phyloP scores from a whole-genome alignment of 2,329 filamentous ascomycete species.

The Pezicula carpinea region DNA sequence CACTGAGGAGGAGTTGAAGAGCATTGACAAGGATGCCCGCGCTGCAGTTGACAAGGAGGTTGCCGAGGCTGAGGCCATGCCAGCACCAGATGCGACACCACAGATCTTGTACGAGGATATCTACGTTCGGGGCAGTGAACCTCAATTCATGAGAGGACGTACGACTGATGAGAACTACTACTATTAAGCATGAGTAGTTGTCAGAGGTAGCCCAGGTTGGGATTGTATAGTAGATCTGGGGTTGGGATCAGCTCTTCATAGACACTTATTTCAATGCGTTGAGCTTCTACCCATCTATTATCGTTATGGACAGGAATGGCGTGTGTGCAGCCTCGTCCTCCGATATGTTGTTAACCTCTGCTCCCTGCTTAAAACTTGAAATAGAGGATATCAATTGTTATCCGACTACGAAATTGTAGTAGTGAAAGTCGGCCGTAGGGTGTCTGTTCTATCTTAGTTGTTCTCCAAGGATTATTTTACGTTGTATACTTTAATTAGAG shows the following conservation, averaged over 20 bases:
- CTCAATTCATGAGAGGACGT: constrained; percentile 79
- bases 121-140: constrained; percentile 85
- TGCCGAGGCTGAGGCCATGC: constrained; percentile 83
- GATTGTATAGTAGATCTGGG: constrained; percentile 1
- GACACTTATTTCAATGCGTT: background rate
- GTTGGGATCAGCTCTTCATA: background rate
- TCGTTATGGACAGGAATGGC: no score
- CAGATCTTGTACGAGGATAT: constrained; percentile 95
- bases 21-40: constrained; percentile 89
- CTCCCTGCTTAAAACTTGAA: no score
- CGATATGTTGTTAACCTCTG: no score
- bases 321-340: no score
- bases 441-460: no score
- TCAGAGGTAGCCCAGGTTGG: background rate
- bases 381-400: no score
- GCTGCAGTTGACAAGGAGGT: constrained; percentile 85
- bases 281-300: background rate
- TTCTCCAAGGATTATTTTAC: no score
- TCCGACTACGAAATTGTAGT: no score
- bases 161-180: constrained; percentile 90
- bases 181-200: constrained; percentile 27
- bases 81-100: constrained; percentile 68
- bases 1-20: constrained; percentile 93
- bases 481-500: no score
- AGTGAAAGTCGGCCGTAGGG: no score